A percentile compares a stretch with the other conserved stretches of the same genome.
phyloP scores from a whole-genome alignment of 2,329 filamentous ascomycete species.

The Ascosphaera apis region DNA sequence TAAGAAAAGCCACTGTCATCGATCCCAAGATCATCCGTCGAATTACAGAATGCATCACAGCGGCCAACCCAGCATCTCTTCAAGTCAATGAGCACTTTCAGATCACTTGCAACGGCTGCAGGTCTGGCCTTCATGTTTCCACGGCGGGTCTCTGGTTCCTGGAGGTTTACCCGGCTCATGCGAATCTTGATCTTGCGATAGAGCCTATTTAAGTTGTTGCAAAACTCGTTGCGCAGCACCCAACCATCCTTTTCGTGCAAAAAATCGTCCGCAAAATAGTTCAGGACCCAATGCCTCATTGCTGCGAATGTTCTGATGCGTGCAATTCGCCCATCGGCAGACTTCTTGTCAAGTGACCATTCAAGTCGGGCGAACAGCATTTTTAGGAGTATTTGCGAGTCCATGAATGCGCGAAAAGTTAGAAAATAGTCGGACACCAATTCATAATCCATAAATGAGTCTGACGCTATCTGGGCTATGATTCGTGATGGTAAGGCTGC shows the following conservation, averaged over 20 bases:
- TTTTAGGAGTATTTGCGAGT: constrained; percentile 49
- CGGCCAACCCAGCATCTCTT: constrained; percentile 95
- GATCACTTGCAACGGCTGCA: constrained; percentile 36
- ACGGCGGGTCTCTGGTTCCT: no score
- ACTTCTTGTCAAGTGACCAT: constrained; percentile 61
- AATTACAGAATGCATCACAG: constrained; percentile 76
- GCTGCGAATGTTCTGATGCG: constrained; percentile 89
- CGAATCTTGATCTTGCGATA: constrained; percentile 29
- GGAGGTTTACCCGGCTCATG: no score
- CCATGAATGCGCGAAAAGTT: constrained; percentile 74
- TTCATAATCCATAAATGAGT: constrained; percentile 89
- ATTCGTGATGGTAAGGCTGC: constrained; percentile 79
- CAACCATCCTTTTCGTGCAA: constrained; percentile 47
- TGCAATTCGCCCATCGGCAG: constrained; percentile 82
- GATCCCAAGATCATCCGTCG: no score
- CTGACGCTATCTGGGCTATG: constrained; percentile 89
- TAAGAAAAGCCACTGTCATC: no score
- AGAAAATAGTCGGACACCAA: constrained; percentile 94
- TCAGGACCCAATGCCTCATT: constrained; percentile 87
- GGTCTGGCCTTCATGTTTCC: no score
- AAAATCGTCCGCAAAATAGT: constrained; percentile 94
- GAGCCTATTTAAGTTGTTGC: constrained; percentile 49
- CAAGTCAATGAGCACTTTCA: constrained; percentile 79
- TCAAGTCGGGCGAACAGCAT: constrained; percentile 66
- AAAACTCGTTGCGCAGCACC: constrained; percentile 61